These are phyloP conservation scores for Rhytidhysteron rufulum DNA, from an alignment of 2,329 filamentous ascomycete genomes.

Conservation along the genomic window DNA sequence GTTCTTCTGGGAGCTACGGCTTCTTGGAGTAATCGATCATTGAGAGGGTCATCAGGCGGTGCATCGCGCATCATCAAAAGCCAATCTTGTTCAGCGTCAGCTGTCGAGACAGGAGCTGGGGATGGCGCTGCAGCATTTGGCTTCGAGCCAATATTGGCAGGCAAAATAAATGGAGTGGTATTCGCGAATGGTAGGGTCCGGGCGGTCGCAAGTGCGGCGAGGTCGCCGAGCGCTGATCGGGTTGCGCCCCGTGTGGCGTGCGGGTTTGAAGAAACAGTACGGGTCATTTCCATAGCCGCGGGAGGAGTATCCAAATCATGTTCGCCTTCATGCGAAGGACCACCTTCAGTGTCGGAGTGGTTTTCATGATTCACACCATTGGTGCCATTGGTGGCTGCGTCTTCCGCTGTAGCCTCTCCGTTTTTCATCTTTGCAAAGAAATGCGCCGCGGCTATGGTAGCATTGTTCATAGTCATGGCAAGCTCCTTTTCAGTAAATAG, in stretches of 20 bases:
- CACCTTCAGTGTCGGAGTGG: conserved; percentile 31
- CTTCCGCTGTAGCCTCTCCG: conserved; percentile 22
- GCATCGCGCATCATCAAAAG: conserved; percentile 43
- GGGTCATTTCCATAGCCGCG: conserved; percentile 56
- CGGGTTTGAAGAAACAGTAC: conserved; percentile 56
- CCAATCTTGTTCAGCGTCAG: conserved; percentile 48
- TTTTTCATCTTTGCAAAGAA: conserved; percentile 55
- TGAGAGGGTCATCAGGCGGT: conserved; percentile 35
- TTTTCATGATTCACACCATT: conserved; percentile 24
- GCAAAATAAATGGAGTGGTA: conserved; percentile 41
- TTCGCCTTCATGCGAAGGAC: conserved; percentile 31
- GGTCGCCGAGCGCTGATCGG: conserved; percentile 53
- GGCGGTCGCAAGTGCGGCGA: conserved; percentile 45
- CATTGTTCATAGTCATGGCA: conserved; percentile 57
- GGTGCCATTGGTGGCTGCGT: conserved; percentile 27
- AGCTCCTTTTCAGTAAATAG: conserved; percentile 67
- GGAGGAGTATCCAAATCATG: conserved; percentile 35
- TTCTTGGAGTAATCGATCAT: conserved; percentile 34
- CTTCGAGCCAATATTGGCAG: conserved; percentile 44
- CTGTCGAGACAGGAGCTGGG: conserved; percentile 38
- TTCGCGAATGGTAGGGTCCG: conserved; percentile 41
- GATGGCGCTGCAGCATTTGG: conserved; percentile 47
- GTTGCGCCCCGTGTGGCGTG: conserved; percentile 51
- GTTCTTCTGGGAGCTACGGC: conserved; percentile 30
- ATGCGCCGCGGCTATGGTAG: conserved; percentile 55